Base-by-base conservation (phyloP, 805 yeast genomes). In the Metschnikowia cubensis region DNA sequence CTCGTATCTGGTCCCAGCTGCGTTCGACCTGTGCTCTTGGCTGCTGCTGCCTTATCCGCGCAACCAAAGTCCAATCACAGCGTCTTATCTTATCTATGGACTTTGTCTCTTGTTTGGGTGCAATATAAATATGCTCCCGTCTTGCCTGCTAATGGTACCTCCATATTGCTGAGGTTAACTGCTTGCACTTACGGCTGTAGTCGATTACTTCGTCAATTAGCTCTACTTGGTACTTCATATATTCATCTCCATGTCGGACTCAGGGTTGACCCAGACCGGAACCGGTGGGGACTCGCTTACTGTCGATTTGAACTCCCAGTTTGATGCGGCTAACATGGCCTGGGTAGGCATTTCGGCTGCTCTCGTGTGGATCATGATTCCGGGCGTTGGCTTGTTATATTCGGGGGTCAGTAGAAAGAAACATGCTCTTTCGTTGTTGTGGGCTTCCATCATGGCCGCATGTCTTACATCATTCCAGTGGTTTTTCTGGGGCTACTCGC, bases 361-460 rank as follows among this genome's bases (percentile, higher is more conserved):
- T 20, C 76, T 94, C 51, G 98, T 92, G 53, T 91, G 95, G 90
- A 82, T 92, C 61, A 94, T 92, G 97, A 80, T 90, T 59, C 97
- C 98, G 35, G 99, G 99, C 54, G 85, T 94, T 47, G 99, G 98
- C 53, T 71, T 94, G 49, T 75, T 92, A 55, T 92, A 92, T 71
- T 89, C 96, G 34, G 99, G 99, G 57, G 73, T 94, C 54, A 84
- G 96, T 14, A 83, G 99, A 69, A 92, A 92, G 70, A 89, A 91
- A 69, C 97, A 94, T 62, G 96, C 97, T n/a, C 74, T 94, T 49
- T 88, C 97, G 6, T 75, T 94, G 47, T 73, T 94, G 47, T 94
- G 97, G 97, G 94, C 96, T 21, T 85, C 96, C 6, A 73, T 94
- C 65, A 90, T 89, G 87, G 89, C 95, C 18, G 83, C 83, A 18